phyloP scores from a whole-genome alignment of 495 filamentous ascomycete species.

The Neurospora tetraspora region DNA sequence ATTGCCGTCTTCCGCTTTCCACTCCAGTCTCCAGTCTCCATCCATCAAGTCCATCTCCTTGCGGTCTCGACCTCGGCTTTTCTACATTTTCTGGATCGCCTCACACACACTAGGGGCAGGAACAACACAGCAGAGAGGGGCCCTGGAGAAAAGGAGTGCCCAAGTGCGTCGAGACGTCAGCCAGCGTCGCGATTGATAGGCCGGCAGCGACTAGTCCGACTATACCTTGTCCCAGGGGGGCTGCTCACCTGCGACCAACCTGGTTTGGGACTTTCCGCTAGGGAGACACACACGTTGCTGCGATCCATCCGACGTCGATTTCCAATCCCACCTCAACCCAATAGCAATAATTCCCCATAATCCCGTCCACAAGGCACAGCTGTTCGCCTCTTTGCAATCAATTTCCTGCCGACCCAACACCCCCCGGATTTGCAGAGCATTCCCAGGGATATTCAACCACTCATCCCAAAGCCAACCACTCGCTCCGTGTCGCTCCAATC shows the following conservation, averaged over 20 bases:
- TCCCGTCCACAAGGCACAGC: background rate
- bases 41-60: background rate
- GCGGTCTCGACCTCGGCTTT: background rate
- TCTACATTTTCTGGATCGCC: background rate
- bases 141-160: background rate
- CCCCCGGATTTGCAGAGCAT: conserved; percentile 13
- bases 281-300: background rate
- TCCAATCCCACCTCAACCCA: background rate
- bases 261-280: background rate
- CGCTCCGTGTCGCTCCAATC: conserved; percentile 1
- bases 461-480: background rate
- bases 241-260: background rate
- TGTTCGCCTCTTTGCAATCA: conserved; percentile 4
- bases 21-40: background rate
- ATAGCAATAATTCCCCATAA: background rate
- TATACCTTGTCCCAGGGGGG: background rate
- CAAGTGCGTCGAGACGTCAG: background rate
- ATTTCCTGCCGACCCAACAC: conserved; percentile 9
- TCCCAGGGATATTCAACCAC: background rate
- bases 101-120: background rate
- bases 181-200: background rate
- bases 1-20: conserved; percentile 3
- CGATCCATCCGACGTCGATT: background rate
- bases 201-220: background rate
- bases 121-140: background rate